These are phyloP conservation scores for Trichoderma sp. DNA, from an alignment of 2,329 filamentous ascomycete genomes.

Conservation along the genomic window DNA sequence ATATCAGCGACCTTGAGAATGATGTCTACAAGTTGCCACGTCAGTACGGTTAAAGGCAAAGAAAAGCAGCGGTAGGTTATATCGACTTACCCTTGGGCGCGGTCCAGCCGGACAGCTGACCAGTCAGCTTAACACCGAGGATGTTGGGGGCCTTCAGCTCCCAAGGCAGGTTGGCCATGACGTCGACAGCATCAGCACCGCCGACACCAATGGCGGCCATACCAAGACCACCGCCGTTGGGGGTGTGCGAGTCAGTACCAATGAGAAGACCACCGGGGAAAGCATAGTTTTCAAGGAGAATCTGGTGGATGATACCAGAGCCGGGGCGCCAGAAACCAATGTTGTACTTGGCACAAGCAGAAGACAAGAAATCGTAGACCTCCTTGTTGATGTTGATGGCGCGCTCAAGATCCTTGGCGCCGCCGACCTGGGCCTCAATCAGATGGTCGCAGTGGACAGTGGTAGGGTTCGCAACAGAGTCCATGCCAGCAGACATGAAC, in stretches of 20 bases:
- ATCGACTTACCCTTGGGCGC: conserved; percentile 73
- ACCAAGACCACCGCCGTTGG: conserved; percentile 93
- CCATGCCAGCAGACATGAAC: conserved; percentile 99
- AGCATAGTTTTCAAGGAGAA: conserved; percentile 96
- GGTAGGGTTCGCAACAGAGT: conserved; percentile 85
- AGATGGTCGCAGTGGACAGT: conserved; percentile 99
- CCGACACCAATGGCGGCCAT: conserved; percentile 95
- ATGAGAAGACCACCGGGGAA: conserved; percentile 98
- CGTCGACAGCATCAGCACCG: conserved; percentile 97
- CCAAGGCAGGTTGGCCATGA: conserved; percentile 96
- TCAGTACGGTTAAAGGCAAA: background rate
- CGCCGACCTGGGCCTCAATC: conserved; percentile 95
- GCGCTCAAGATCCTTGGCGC: conserved; percentile 86
- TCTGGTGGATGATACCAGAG: conserved; percentile 99
- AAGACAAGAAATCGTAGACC: conserved; percentile 95
- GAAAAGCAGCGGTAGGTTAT: background rate
- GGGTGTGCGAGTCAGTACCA: conserved; percentile 96
- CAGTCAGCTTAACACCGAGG: conserved; percentile 94
- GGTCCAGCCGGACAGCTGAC: conserved; percentile 85
- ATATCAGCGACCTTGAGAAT: conserved; percentile 97
- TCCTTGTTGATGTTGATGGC: conserved; percentile 96
- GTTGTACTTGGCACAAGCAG: conserved; percentile 97
- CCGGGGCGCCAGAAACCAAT: conserved; percentile 99
- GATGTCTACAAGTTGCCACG: conserved; percentile 59
- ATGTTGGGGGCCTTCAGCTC: conserved; percentile 97